Evolutionary conservation across 805 yeast genomes (phyloP), one percentile per base, ranked within the genome.

Genomic region (Barnettozyma siamensis): DNA sequence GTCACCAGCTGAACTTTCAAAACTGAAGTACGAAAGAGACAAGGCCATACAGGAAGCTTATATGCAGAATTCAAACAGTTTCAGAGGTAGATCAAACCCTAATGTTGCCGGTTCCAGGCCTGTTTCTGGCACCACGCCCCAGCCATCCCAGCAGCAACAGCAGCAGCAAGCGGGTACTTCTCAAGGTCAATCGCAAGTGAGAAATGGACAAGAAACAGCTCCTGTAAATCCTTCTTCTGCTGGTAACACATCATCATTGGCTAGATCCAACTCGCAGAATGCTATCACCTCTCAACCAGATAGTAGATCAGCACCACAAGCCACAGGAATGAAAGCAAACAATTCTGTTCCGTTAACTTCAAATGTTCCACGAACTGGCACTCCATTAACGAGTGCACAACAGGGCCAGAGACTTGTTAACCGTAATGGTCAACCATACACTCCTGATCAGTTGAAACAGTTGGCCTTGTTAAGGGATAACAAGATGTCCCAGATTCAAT

Each of bases 1-100:
- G 9, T 76, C 94, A 0, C 97, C 98, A 0, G 78, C 83, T 11
- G 96, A 89, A 54, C 72, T 91, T 55, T 77, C 96, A 0, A 76
- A 76, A 46, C 64, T 93, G 65, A 91, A 91, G 60, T 78, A 69
- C 49, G 96, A 91, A 49, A 72, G 95, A 43, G 98, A 91, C 54
- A 82, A 80, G 59, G 82, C 93, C 0, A 73, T 84, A 16, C 88
- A 88, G 48, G 94, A 87, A 49, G 84, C 81, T 2, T 78, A 76
- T 59, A 62, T 76, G 41, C 71, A 58, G 67, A 69, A 54, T 66
- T 69, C 45, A 18, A 43, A 41, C 27, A 41, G 46, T 4, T 37
- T 43, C 17, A 40, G 46, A 39, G 37, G 37, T 7, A 43, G 51
- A 38, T 24, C 45, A 5, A 37, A 31, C 18, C 37, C 43, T 15